Evolutionary conservation across 176 grass and related monocot genomes (phyloP), one percentile per base, ranked within the genome.

Genomic region (Musa troglodytarum): DNA sequence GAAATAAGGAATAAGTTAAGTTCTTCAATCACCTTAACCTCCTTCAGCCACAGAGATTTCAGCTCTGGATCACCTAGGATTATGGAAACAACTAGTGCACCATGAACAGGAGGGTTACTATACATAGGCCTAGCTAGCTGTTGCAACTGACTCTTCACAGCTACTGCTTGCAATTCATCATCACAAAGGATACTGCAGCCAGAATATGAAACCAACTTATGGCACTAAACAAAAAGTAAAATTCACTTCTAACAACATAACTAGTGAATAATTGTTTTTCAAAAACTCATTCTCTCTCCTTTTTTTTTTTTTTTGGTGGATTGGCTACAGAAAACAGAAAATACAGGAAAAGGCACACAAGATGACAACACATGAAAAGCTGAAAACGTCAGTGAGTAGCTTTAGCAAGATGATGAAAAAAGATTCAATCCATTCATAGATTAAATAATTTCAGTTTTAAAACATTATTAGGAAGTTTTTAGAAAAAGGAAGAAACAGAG

Each of bases 81-180:
- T 74, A 84, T 89, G 59, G 88, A 94, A 85, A 98, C 95, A 83
- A 98, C 81, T 49, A 91, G 43, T 24, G 90, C 78, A 87, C 95
- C 95, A 69, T 98, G 95, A 71, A 98, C 68, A 74, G 95, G 90
- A 81, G 95, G 90, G 49, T 93, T 98, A 76, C 94, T 98, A 83
- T 98, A 98, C 90, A 98, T 98, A 77, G 95, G 90, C 72, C 95
- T 88, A 3, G 90, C 95, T 9, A 99, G 84, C 78, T 98, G 90
- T 81, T 98, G 90, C 76, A 98, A 78, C 73, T 98, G 95, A 81
- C 90, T 99, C 88, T 93, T 99, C 51, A 99, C 88, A 75, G 95
- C 58, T 67, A 94, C 90, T 54, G 84, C 90, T 80, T 99, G 84
- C 59, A 94, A 89, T 58, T 99, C 95, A 99, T 99, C 83, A 34